phyloP scores from a whole-genome alignment of 2,329 filamentous ascomycete species.

The Colletotrichum phormii region DNA sequence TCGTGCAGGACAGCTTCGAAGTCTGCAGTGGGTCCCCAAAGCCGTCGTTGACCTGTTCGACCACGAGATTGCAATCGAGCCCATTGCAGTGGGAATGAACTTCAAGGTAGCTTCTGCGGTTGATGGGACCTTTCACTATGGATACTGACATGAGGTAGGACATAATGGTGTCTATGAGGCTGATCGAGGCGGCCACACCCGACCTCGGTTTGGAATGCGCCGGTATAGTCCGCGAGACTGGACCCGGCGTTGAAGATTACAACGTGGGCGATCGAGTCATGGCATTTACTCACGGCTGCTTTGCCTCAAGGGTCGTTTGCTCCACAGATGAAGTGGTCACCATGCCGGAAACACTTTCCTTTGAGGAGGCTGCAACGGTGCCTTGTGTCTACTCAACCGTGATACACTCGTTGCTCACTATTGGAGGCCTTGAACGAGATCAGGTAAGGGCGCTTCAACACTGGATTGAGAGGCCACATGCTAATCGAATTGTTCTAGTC shows the following conservation, averaged over 20 bases:
- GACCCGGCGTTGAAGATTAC: constrained; percentile 38
- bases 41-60: background rate
- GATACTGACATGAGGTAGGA: constrained; percentile 3
- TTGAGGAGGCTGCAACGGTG: constrained; percentile 44
- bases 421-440: background rate
- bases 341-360: background rate
- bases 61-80: constrained; percentile 42
- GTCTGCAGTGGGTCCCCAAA: background rate
- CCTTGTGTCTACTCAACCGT: constrained; percentile 46
- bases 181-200: constrained; percentile 25
- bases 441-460: background rate
- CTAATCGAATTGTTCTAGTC: constrained; percentile 43
- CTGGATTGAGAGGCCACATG: constrained; percentile 32
- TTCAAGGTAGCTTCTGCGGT: background rate
- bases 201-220: constrained; percentile 45
- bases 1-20: background rate
- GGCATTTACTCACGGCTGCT: constrained; percentile 38
- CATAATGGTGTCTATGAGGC: constrained; percentile 24
- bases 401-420: background rate
- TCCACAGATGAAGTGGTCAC: constrained; percentile 36
- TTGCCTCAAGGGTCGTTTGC: constrained; percentile 45
- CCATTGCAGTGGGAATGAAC: constrained; percentile 39
- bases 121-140: background rate
- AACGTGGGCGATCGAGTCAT: constrained; percentile 41
- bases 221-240: constrained; percentile 40